Percentiles rank a stretch among this genome's conserved stretches.
Evolutionary conservation across 148 eudicot genomes (phyloP).

Genomic region (Euryodendron excelsum): DNA sequence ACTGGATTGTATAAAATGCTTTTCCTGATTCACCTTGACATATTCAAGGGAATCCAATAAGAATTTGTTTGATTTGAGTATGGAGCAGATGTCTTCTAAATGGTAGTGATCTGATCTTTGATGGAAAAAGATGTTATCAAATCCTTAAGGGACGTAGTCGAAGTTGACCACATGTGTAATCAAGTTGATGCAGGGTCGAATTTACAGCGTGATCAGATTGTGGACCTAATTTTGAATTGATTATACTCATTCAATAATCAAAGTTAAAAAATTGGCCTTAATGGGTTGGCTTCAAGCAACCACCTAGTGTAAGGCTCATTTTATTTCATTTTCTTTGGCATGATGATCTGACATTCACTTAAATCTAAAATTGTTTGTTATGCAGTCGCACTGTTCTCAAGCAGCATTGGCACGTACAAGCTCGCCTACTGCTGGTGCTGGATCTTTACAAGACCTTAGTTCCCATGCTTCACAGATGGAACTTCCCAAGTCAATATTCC

Average conservation of each 20-base stretch:
- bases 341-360: not conserved
- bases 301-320: not conserved
- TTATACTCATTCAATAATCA: not conserved
- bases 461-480: not conserved
- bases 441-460: conserved; percentile 1
- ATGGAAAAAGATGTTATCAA: not conserved
- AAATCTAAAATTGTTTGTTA: not conserved
- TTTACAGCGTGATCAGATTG: not conserved
- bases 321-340: not conserved
- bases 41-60: not conserved
- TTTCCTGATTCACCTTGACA: not conserved
- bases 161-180: not conserved
- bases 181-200: not conserved
- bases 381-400: conserved; percentile 39
- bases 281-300: not conserved
- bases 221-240: not conserved
- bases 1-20: not conserved
- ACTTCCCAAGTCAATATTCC: not conserved
- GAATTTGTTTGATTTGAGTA: not conserved
- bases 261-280: not conserved
- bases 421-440: conserved; percentile 8
- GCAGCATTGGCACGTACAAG: conserved; percentile 26
- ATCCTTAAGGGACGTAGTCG: not conserved
- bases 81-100: not conserved
- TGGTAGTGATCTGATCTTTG: not conserved